Conservation (phyloP, 495 filamentous ascomycete genomes). For the Penicillium antarcticum region DNA sequence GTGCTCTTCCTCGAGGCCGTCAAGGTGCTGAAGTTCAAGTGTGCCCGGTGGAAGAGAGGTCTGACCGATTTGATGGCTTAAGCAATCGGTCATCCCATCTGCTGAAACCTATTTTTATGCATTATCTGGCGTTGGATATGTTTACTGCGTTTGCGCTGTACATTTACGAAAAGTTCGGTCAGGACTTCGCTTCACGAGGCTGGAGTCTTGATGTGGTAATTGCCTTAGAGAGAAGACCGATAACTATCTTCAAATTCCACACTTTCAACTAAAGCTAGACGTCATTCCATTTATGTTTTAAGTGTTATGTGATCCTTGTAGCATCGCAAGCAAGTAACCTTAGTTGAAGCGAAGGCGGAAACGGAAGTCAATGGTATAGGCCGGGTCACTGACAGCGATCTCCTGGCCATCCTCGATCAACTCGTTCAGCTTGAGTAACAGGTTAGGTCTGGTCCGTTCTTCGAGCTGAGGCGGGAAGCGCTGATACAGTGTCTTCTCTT, state of each 20-base stretch:
- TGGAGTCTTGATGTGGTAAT: constrained; percentile 34
- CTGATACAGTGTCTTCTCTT: constrained; percentile 84
- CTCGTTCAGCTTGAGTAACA: constrained; percentile 70
- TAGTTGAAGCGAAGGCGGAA: constrained; percentile 54
- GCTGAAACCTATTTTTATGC: constrained; percentile 33
- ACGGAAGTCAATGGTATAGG: constrained; percentile 71
- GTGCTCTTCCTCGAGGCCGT: constrained; percentile 86
- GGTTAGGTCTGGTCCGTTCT: constrained; percentile 75
- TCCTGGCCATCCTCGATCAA: constrained; percentile 65
- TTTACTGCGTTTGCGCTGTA: constrained; percentile 35
- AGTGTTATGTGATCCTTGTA: constrained; percentile 1
- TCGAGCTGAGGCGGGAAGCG: constrained; percentile 76
- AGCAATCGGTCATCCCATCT: constrained; percentile 12
- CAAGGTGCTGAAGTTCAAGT: constrained; percentile 78
- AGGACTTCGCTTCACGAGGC: constrained; percentile 34
- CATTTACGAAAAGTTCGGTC: constrained; percentile 41
- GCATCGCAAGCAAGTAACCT: background rate
- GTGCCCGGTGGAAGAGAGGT: constrained; percentile 58
- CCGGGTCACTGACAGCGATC: constrained; percentile 79
- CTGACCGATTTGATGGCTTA: constrained; percentile 54
- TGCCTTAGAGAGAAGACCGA: constrained; percentile 8
- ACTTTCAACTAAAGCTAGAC: constrained; percentile 21
- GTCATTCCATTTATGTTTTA: constrained; percentile 17
- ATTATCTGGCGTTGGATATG: constrained; percentile 45
- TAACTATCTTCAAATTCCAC: constrained; percentile 19